Conservation (phyloP, 2,329 filamentous ascomycete genomes). For the Claviceps monticola region DNA sequence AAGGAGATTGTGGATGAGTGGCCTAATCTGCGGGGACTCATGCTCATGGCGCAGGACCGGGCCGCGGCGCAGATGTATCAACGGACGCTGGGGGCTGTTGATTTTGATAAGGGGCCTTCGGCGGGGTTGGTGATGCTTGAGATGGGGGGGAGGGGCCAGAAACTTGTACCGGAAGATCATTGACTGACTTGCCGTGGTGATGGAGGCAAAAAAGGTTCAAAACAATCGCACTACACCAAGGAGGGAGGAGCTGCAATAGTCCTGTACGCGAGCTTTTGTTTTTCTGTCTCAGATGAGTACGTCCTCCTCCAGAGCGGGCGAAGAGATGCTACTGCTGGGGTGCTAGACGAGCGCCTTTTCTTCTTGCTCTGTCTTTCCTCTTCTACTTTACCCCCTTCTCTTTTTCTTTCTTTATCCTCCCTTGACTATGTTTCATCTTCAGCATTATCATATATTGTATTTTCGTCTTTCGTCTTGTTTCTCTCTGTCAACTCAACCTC, state of each 20-base stretch:
- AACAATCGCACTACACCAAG: neutral
- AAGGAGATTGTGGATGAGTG: conserved; percentile 42
- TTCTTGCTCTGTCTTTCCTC: neutral
- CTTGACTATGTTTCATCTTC: too few relatives aligned
- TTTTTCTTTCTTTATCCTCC: neutral
- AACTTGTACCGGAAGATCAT: conserved; percentile 19
- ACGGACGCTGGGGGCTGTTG: conserved; percentile 30
- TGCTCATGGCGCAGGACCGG: conserved; percentile 37
- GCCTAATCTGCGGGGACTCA: conserved; percentile 43
- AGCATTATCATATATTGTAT: neutral
- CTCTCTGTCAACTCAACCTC: neutral
- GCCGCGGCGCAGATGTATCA: conserved; percentile 31
- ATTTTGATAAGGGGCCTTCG: conserved; percentile 28
- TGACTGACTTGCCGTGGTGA: conserved; percentile 4
- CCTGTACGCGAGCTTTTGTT: neutral
- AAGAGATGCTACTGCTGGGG: too few relatives aligned
- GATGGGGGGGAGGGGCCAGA: conserved; percentile 24
- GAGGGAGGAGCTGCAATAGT: too few relatives aligned
- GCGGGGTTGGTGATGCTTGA: conserved; percentile 27
- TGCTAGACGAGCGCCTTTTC: neutral
- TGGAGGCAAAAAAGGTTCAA: neutral
- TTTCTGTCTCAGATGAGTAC: neutral
- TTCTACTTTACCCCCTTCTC: neutral
- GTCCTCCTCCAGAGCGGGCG: neutral
- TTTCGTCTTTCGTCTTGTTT: neutral